A percentile compares a stretch with the other conserved stretches of the same genome.
These are phyloP conservation scores for Hypoxylon sp. DNA, from an alignment of 2,329 filamentous ascomycete species.

Conservation along the genomic window DNA sequence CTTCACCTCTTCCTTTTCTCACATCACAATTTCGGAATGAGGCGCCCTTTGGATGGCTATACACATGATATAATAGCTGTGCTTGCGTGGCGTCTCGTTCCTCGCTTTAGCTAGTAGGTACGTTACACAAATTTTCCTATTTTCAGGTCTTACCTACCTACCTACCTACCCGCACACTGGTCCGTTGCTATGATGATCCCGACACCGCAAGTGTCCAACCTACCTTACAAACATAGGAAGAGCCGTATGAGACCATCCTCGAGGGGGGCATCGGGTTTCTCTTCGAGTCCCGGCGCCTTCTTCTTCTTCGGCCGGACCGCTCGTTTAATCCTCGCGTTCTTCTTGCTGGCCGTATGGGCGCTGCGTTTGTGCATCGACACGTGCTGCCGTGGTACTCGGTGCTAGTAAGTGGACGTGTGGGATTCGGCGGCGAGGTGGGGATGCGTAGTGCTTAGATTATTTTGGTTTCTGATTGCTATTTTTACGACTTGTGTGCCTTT, in stretches of 20 bases:
- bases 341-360: constrained; percentile 47
- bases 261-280: constrained; percentile 31
- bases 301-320: constrained; percentile 45
- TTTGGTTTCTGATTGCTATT: constrained; percentile 51
- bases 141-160: background rate
- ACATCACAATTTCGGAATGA: constrained; percentile 11
- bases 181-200: constrained; percentile 53
- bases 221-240: constrained; percentile 54
- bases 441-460: constrained; percentile 55
- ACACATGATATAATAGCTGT: background rate
- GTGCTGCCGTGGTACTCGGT: constrained; percentile 53
- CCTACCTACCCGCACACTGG: background rate
- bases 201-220: constrained; percentile 56
- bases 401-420: constrained; percentile 38
- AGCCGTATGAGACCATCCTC: constrained; percentile 57
- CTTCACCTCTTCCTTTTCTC: constrained; percentile 12
- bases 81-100: background rate
- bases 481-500: constrained; percentile 20
- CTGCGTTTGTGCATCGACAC: constrained; percentile 56
- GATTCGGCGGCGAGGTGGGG: constrained; percentile 53
- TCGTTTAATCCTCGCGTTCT: constrained; percentile 34
- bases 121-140: background rate
- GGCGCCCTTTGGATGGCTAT: constrained; percentile 6
- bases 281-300: background rate
- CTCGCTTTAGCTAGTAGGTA: constrained; percentile 17